Percentiles rank a stretch among this genome's conserved stretches.
phyloP scores from a whole-genome alignment of 1,139 yeast species.

The Pichia kudriavzevii region DNA sequence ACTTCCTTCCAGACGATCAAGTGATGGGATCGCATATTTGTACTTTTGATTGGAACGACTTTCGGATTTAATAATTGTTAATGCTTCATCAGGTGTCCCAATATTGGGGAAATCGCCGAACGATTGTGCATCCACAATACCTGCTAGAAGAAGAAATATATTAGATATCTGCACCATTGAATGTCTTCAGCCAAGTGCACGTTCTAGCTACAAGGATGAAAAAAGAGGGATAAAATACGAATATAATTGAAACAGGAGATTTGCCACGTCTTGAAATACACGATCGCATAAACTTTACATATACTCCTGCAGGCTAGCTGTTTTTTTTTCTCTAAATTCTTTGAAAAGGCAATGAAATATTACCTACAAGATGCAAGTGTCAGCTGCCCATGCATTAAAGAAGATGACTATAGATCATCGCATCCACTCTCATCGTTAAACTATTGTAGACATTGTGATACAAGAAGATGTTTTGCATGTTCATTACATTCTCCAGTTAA shows the following conservation, averaged over 20 bases:
- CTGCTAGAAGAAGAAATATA: too few relatives aligned
- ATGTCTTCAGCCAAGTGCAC: too few relatives aligned
- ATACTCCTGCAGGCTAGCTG: neutral
- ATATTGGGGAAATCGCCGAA: too few relatives aligned
- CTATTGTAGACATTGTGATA: constrained; percentile 22
- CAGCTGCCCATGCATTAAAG: constrained; percentile 7
- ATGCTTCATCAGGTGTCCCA: too few relatives aligned
- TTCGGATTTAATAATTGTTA: constrained; percentile 3
- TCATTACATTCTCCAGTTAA: constrained; percentile 3
- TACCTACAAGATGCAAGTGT: constrained; percentile 5
- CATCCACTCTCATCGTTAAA: constrained; percentile 14
- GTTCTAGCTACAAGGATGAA: too few relatives aligned
- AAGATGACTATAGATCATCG: constrained; percentile 11
- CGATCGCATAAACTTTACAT: too few relatives aligned
- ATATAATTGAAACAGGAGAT: too few relatives aligned
- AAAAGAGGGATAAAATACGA: too few relatives aligned
- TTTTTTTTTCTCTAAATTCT: neutral
- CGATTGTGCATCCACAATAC: too few relatives aligned
- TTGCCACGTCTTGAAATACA: too few relatives aligned
- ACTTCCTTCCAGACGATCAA: neutral
- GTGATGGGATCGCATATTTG: constrained; percentile 2
- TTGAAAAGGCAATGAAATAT: constrained; percentile 2
- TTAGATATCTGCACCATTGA: too few relatives aligned
- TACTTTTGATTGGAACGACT: constrained; percentile 1
- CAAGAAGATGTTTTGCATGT: constrained; percentile 22